phyloP scores from a whole-genome alignment of 1,284 basidiomycete species.

The Cystobasidium pallidum region DNA sequence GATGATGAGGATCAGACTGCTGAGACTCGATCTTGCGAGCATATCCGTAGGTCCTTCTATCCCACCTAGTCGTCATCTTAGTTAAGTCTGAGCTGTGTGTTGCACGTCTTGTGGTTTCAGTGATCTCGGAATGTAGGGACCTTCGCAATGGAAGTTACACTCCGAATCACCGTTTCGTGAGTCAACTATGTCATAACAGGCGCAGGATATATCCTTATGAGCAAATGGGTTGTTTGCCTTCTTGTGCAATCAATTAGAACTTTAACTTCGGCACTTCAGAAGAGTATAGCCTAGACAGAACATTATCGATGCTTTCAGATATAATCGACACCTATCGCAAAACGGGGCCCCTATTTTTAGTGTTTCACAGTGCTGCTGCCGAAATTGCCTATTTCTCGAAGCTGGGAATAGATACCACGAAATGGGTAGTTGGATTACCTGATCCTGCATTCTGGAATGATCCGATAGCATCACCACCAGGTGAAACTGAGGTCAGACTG shows the following conservation, averaged over 20 bases:
- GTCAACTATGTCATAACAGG: too few species aligned
- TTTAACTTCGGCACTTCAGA: constrained; percentile 34
- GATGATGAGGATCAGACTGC: neutral
- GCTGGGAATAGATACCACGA: constrained; percentile 27
- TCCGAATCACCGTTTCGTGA: constrained; percentile 26
- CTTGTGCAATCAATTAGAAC: neutral
- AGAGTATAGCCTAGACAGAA: neutral
- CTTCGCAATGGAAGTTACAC: constrained; percentile 18
- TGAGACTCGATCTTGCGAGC: constrained; percentile 15
- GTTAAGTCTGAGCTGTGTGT: too few species aligned
- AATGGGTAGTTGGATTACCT: constrained; percentile 32
- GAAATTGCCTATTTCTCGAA: constrained; percentile 34
- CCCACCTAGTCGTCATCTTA: too few species aligned
- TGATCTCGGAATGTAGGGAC: constrained; percentile 25
- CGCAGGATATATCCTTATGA: too few species aligned
- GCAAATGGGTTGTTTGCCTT: too few species aligned
- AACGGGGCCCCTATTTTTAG: constrained; percentile 19
- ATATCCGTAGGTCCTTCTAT: constrained; percentile 7
- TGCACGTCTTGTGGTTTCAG: constrained; percentile 8
- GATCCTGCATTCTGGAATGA: constrained; percentile 18
- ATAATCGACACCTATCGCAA: neutral
- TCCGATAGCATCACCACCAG: constrained; percentile 3
- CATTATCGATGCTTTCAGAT: neutral
- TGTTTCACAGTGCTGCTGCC: constrained; percentile 39
- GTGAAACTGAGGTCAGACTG: neutral